Conservation (phyloP, 306 rosid genomes). For the Arachis hypogaea region DNA sequence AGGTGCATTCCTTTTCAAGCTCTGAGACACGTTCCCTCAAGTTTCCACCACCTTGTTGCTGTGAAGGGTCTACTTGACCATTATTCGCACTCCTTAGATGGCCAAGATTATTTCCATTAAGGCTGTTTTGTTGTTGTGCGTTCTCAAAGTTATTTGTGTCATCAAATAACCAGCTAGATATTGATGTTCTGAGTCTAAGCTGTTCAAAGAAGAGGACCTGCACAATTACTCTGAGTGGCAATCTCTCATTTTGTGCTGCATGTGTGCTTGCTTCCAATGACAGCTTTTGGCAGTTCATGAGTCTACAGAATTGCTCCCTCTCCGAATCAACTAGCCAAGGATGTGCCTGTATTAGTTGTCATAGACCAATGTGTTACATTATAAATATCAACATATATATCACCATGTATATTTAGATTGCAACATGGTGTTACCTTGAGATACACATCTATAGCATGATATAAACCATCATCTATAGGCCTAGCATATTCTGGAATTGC, state of each 20-base stretch:
- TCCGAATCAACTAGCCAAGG: slow-evolving; percentile 85
- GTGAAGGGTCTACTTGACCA: slow-evolving; percentile 44
- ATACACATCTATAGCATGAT: slow-evolving; percentile 85
- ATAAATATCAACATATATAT: not conserved
- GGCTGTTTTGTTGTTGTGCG: slow-evolving; percentile 41
- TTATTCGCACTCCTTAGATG: slow-evolving; percentile 37
- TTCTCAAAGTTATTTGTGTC: slow-evolving; percentile 56
- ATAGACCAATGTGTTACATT: slow-evolving; percentile 11
- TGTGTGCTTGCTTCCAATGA: slow-evolving; percentile 86
- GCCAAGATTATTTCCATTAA: slow-evolving; percentile 50
- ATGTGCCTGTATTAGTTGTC: slow-evolving; percentile 63
- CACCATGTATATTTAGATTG: no score
- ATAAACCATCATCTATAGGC: slow-evolving; percentile 73
- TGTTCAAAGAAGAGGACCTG: slow-evolving; percentile 88
- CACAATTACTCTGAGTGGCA: slow-evolving; percentile 79
- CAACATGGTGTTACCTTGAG: slow-evolving; percentile 61
- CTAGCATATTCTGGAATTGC: slow-evolving; percentile 83
- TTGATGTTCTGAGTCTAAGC: slow-evolving; percentile 84
- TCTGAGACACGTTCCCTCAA: slow-evolving; percentile 69
- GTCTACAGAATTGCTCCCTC: slow-evolving; percentile 82
- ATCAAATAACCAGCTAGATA: slow-evolving; percentile 83
- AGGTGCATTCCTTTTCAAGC: slow-evolving; percentile 78
- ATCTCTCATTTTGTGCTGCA: slow-evolving; percentile 85
- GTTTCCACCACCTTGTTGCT: slow-evolving; percentile 48
- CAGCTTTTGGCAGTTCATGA: slow-evolving; percentile 83